Evolutionary conservation across 768 basidiomycete genomes (phyloP).

Genomic region (Boletus pseudopeckii): DNA sequence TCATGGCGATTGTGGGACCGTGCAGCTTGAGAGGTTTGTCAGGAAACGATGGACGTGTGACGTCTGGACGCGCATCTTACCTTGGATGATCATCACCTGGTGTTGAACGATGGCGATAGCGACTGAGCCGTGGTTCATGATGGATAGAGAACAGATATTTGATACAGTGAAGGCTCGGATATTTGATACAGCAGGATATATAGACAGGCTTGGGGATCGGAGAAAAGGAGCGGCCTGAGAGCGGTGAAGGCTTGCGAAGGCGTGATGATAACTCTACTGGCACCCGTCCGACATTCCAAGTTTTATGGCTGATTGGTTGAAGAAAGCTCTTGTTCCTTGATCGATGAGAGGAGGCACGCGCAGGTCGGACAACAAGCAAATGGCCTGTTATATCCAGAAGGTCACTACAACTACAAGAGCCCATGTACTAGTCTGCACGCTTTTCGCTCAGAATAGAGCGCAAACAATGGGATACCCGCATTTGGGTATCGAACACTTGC

Average conservation of each 20-base stretch:
- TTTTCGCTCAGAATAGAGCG: not conserved
- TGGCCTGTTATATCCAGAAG: conserved; percentile 3
- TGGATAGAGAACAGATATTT: conserved; percentile 10
- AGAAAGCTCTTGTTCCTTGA: conserved; percentile 18
- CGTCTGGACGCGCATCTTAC: conserved; percentile 31
- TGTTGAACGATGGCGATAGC: conserved; percentile 69
- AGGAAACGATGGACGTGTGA: not conserved
- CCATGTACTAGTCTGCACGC: not conserved
- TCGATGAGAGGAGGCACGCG: not conserved
- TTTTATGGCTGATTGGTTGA: conserved; percentile 21
- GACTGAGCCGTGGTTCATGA: conserved; percentile 52
- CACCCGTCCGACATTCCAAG: not conserved
- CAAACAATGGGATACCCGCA: conserved; percentile 3
- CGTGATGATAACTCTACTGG: not conserved
- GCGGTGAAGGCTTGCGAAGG: not conserved
- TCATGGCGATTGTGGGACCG: conserved; percentile 55
- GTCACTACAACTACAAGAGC: conserved; percentile 12
- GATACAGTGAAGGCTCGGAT: conserved; percentile 12
- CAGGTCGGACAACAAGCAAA: conserved; percentile 12
- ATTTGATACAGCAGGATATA: conserved; percentile 19
- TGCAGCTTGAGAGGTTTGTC: conserved; percentile 39
- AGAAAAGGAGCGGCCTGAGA: conserved; percentile 4
- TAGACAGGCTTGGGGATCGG: not conserved
- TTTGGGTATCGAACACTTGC: not conserved
- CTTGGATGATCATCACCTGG: conserved; percentile 67